Percentiles rank a stretch among this genome's conserved stretches.
phyloP scores from a whole-genome alignment of 352 stramenopile species.

The Globisporangium lucens region DNA sequence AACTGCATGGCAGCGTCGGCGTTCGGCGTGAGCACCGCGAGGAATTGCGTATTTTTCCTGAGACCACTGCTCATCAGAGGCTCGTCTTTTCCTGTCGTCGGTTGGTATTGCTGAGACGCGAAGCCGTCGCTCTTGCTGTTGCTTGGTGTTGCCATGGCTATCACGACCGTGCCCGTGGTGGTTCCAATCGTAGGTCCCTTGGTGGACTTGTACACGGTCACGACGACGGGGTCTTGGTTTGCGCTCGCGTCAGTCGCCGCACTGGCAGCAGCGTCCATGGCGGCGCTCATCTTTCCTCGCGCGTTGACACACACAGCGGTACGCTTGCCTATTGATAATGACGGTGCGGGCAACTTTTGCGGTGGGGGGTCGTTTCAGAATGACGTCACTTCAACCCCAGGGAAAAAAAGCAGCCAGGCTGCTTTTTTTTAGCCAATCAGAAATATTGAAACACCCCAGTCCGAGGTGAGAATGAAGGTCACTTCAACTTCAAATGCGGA shows the following conservation, averaged over 20 bases:
- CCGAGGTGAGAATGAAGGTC: neutral
- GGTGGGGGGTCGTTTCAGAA: slow-evolving; percentile 7
- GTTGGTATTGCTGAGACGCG: slow-evolving; percentile 6
- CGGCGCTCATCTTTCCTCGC: neutral
- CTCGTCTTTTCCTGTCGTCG: neutral
- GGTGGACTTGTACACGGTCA: slow-evolving; percentile 3
- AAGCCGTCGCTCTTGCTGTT: neutral
- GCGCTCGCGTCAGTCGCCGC: neutral
- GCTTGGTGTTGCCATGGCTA: slow-evolving; percentile 1
- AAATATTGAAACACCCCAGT: too few relatives aligned
- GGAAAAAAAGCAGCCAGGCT: too few relatives aligned
- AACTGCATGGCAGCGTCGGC: slow-evolving; percentile 36
- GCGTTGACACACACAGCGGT: neutral
- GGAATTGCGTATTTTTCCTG: slow-evolving; percentile 24
- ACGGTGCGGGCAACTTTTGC: too few relatives aligned
- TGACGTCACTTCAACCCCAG: neutral
- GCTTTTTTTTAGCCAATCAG: neutral
- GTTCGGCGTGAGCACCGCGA: slow-evolving; percentile 48
- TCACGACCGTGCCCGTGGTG: slow-evolving; percentile 10
- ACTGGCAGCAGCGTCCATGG: neutral
- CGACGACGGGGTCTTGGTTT: neutral
- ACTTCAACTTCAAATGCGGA: slow-evolving; percentile 9
- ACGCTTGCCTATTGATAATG: too few relatives aligned
- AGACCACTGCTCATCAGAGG: neutral
- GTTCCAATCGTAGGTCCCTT: slow-evolving; percentile 5